Evolutionary conservation across 495 filamentous ascomycete genomes (phyloP).

Genomic region (Tuber magnatum): DNA sequence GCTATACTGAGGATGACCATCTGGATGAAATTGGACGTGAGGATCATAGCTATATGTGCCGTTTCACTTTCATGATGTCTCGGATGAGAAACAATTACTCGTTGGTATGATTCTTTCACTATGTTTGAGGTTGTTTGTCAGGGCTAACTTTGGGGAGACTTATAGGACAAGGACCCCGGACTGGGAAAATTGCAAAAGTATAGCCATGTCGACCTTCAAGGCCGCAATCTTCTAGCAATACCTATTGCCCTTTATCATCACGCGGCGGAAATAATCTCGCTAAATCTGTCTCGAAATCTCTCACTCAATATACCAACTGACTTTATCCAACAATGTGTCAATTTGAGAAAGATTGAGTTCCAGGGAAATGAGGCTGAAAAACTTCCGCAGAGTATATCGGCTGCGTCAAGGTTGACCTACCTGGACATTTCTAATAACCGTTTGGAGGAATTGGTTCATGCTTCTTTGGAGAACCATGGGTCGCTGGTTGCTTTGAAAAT

Average conservation of each 20-base stretch:
- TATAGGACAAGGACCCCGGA: constrained; percentile 64
- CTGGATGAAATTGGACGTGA: constrained; percentile 95
- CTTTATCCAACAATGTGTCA: constrained; percentile 88
- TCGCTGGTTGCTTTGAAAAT: constrained; percentile 85
- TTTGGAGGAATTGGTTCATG: constrained; percentile 76
- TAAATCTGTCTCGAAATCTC: constrained; percentile 87
- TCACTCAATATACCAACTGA: constrained; percentile 90
- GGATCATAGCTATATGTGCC: constrained; percentile 92
- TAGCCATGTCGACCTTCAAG: constrained; percentile 84
- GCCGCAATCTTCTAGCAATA: constrained; percentile 89
- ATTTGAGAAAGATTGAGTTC: constrained; percentile 89
- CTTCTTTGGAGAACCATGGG: constrained; percentile 60
- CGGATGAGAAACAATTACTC: constrained; percentile 67
- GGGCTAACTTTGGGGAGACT: background rate
- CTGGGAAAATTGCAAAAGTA: constrained; percentile 76
- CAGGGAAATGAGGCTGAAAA: constrained; percentile 82
- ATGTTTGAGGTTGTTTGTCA: background rate
- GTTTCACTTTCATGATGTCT: constrained; percentile 86
- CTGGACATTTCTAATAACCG: constrained; percentile 93
- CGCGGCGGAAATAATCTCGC: constrained; percentile 82
- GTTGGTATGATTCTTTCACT: constrained; percentile 23
- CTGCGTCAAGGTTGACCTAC: constrained; percentile 73
- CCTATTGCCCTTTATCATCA: constrained; percentile 89
- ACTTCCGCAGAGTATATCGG: constrained; percentile 74
- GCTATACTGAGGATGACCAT: constrained; percentile 77